Evolutionary conservation across 345 rosid genomes (phyloP), one percentile per base, ranked within the genome.

Genomic region (Gossypium bickii): DNA sequence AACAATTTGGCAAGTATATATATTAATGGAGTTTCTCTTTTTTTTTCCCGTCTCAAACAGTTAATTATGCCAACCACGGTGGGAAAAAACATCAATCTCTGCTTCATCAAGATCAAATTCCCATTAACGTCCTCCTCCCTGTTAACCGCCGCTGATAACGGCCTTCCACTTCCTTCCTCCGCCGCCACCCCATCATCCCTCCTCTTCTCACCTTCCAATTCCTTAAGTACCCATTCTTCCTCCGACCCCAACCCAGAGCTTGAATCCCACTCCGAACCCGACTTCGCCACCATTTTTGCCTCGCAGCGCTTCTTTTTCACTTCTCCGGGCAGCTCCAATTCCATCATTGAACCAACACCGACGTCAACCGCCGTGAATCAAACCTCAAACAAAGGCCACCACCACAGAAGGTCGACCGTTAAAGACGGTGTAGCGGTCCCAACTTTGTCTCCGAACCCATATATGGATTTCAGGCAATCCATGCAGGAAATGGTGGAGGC

Each of bases 401-500:
- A 2, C 61, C 7, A 12, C 15, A 52, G 77, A 17, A 59, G 80
- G 0, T 20, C 24, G 59, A 45, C 72, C 1, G 77, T 81, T 20
- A 77, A 76, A 77, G 86, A 77, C 57, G 81, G 89, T 53, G 86
- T 86, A 22, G 96, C 90, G 12, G 87, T 90, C 53, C 78, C 87
- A 34, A 89, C 91, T 0, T 80, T 85, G 80, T 92, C 98, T 41
- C 95, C 95, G 58, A 93, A 94, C 80, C 98, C 98, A 0, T 86
- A 85, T 79, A 74, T 82, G 70, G 97, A 92, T 77, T 94, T 94
- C 87, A 76, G 97, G 77, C 78, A 76, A 82, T 94, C 98, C 76
- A 94, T 94, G 98, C 88, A 89, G 74, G 98, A 94, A 85, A 94
- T 94, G 98, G 89, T 91, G 77, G 94, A 92, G 78, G 98, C 97